Conservation (phyloP, 148 eudicot genomes). For the Fagopyrum esculentum region DNA sequence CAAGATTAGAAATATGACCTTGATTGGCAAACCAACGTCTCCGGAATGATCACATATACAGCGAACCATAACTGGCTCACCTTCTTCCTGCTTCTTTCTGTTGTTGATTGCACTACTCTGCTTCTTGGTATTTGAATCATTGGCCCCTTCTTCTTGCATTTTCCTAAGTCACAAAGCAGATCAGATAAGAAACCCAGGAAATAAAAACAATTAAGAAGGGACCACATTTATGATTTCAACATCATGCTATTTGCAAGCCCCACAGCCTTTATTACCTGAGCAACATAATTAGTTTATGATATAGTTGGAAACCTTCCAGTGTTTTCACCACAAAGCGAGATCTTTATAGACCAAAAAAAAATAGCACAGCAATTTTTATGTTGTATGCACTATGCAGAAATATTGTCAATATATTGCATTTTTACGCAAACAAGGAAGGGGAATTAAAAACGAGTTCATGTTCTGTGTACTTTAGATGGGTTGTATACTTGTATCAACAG, state of each 20-base stretch:
- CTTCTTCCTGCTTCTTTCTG: constrained; percentile 32
- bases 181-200: not conserved
- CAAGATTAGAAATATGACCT: constrained; percentile 22
- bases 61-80: constrained; percentile 24
- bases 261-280: not conserved
- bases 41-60: constrained; percentile 34
- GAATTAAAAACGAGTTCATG: not conserved
- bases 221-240: not conserved
- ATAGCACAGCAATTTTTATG: not conserved
- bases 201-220: not conserved
- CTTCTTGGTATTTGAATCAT: constrained; percentile 30
- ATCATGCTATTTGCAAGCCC: not conserved
- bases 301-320: not conserved
- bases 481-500: no score
- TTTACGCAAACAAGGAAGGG: not conserved
- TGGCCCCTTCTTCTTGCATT: constrained; percentile 25
- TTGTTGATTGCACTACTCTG: constrained; percentile 28
- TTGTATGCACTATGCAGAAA: not conserved
- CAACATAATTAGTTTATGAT: not conserved
- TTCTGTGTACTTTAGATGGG: not conserved
- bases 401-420: not conserved
- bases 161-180: constrained; percentile 19
- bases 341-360: not conserved
- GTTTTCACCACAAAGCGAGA: not conserved
- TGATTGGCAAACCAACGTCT: constrained; percentile 18